Base-by-base conservation (phyloP, 2,329 filamentous ascomycete genomes). In the Pseudocercospora crystallina region DNA sequence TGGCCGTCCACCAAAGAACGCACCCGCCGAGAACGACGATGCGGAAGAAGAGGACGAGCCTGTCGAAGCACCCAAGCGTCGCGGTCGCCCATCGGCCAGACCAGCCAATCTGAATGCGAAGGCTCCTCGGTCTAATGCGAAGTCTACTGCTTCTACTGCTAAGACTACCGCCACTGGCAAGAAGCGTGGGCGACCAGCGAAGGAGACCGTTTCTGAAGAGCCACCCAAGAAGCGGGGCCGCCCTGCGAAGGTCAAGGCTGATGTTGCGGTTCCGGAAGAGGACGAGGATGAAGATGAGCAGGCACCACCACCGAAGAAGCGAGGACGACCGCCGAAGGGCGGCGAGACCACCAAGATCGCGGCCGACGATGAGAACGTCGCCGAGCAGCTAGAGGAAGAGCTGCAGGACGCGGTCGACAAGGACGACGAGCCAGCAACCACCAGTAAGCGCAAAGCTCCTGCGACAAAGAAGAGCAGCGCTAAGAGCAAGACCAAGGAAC, bases 311-410 rank as follows among this genome's bases (percentile, higher is more conserved):
- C 63, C 61, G 1, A 64, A 60, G 57, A 64, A 61, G 52, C 63
- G 63, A 14, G 60, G 62, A 14, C 50, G 58, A 17, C 62, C 65
- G 7, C 61, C 64, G 12, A 57, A 57, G 39, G 61, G 62, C 14
- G 63, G 64, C 20, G 59, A 63, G 48, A 66, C 65, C 10, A 66
- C 64, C 13, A 65, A 63, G 39, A 55, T 60, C 14, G 49, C 57
- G n/a, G 50, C 40, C 13, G 65, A 65, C 37, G 62, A 65, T 40
- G 58, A 51, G 8, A 57, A 60, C 15, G 64, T 63, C 17, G 60
- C 60, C 17, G 61, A 62, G 30, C 61, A 66, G 50, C 59, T 65
- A 5, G 63, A 65, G 36, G 60, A 64, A 2, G 62, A 68, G 40
- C 52, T 65, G 7, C 37, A 55, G 5, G 61, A 65, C 11, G 49